These are phyloP conservation scores for Phaeodactylum tricornutum DNA, from an alignment of 108 stramenopile species.

Conservation along the genomic window DNA sequence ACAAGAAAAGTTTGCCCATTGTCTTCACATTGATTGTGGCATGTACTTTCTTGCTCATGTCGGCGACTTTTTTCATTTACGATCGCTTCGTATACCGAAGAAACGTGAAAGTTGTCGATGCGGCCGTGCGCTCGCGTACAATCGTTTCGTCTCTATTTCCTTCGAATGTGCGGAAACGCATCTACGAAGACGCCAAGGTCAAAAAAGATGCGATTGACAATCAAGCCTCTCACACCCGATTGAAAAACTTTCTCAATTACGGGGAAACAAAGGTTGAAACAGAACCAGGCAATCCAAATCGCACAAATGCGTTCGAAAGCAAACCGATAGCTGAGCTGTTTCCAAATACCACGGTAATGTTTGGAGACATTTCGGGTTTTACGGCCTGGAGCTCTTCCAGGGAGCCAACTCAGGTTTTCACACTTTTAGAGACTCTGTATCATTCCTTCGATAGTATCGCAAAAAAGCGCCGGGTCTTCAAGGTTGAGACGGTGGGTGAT, in stretches of 20 bases:
- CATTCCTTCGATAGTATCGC: constrained; percentile 35
- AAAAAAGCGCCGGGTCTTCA: constrained; percentile 26
- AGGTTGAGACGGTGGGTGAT: constrained; percentile 35
- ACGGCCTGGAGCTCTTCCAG: constrained; percentile 25
- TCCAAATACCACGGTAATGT: constrained; percentile 37
- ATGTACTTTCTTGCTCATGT: constrained; percentile 2
- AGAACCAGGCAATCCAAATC: background rate
- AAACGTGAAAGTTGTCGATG: constrained; percentile 8
- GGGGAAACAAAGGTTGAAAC: no score
- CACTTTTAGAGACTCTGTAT: constrained; percentile 30
- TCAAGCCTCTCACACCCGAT: background rate
- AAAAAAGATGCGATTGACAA: background rate
- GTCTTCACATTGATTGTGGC: constrained; percentile 4
- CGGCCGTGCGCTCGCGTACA: constrained; percentile 9
- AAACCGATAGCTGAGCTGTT: constrained; percentile 46
- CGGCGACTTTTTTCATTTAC: constrained; percentile 10
- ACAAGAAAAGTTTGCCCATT: background rate
- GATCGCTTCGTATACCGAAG: constrained; percentile 12
- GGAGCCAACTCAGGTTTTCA: constrained; percentile 29
- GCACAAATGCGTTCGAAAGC: background rate
- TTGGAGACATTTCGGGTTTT: constrained; percentile 32
- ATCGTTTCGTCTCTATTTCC: constrained; percentile 22
- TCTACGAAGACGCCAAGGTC: constrained; percentile 1
- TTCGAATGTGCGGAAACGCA: constrained; percentile 10
- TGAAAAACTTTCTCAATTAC: background rate